phyloP scores from a whole-genome alignment of 1,139 yeast genomes.

The Lodderomyces beijingensis region DNA sequence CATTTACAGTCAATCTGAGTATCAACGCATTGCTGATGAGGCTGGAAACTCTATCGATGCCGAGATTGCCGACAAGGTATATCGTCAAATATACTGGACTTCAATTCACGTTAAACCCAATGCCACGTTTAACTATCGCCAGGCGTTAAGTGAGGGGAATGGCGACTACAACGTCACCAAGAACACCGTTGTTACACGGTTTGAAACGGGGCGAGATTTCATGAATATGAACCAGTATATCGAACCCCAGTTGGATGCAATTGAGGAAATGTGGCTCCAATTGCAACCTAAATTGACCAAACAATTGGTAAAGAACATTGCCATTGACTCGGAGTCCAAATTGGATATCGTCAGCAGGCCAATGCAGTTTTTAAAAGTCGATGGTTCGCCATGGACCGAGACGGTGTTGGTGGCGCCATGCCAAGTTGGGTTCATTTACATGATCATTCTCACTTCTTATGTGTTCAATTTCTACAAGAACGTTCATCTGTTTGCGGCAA shows the following conservation, averaged over 20 bases:
- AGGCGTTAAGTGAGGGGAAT: conserved; percentile 26
- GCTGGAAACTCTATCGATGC: conserved; percentile 26
- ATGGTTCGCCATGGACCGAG: conserved; percentile 48
- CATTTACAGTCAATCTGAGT: conserved; percentile 23
- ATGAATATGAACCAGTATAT: conserved; percentile 12
- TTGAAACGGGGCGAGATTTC: conserved; percentile 43
- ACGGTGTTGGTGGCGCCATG: conserved; percentile 57
- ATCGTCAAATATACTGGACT: conserved; percentile 45
- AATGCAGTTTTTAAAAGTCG: conserved; percentile 35
- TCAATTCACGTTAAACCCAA: conserved; percentile 38
- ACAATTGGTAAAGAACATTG: conserved; percentile 4
- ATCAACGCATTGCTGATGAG: conserved; percentile 26
- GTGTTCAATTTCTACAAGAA: conserved; percentile 56
- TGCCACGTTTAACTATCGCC: conserved; percentile 28
- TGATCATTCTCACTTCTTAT: conserved; percentile 60
- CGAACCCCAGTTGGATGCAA: conserved; percentile 8
- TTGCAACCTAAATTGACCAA: conserved; percentile 8
- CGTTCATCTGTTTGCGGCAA: conserved; percentile 45
- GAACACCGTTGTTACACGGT: conserved; percentile 22
- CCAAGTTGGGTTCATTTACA: conserved; percentile 72
- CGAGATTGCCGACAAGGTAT: conserved; percentile 32
- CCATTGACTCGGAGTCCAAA: conserved; percentile 13
- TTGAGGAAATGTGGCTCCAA: conserved; percentile 10
- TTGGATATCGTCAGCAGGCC: conserved; percentile 27
- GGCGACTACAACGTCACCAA: conserved; percentile 23